phyloP scores from a whole-genome alignment of 345 rosid genomes.

The Leavenworthia alabamica region DNA sequence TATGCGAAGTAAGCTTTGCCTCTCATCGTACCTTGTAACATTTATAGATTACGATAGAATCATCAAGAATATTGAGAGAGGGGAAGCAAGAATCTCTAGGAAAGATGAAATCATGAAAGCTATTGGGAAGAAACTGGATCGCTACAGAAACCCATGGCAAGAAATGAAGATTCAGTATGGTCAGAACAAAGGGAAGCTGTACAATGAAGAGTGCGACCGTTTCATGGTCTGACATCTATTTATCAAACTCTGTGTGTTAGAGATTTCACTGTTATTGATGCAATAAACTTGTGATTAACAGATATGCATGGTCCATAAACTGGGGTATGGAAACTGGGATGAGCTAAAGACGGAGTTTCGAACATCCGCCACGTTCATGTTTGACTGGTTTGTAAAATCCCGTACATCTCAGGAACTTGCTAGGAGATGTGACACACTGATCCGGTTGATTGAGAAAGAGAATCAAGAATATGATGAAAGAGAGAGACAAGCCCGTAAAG shows the following conservation, averaged over 20 bases:
- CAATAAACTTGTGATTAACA: slow-evolving; percentile 22
- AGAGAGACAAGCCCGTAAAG: slow-evolving; percentile 96
- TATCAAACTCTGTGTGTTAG: not conserved
- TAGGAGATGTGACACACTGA: slow-evolving; percentile 91
- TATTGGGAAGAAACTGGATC: slow-evolving; percentile 92
- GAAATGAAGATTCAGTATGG: slow-evolving; percentile 97
- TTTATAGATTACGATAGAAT: slow-evolving; percentile 80
- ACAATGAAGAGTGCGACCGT: slow-evolving; percentile 96
- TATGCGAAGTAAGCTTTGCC: not conserved
- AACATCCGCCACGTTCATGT: slow-evolving; percentile 71
- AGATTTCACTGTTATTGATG: not conserved
- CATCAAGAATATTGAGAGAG: slow-evolving; percentile 93
- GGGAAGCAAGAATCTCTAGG: slow-evolving; percentile 91
- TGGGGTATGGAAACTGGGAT: slow-evolving; percentile 99
- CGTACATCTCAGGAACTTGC: slow-evolving; percentile 93
- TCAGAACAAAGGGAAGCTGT: slow-evolving; percentile 93
- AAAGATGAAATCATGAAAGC: slow-evolving; percentile 99
- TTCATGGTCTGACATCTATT: slow-evolving; percentile 56
- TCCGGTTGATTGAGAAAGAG: slow-evolving; percentile 95
- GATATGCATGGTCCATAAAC: slow-evolving; percentile 98
- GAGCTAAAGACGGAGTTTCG: slow-evolving; percentile 89
- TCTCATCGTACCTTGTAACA: not conserved
- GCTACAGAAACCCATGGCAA: slow-evolving; percentile 96
- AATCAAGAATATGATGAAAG: slow-evolving; percentile 93
- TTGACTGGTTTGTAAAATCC: slow-evolving; percentile 98